Base-by-base conservation (phyloP, 768 basidiomycete species). In the Astraeus odoratus region DNA sequence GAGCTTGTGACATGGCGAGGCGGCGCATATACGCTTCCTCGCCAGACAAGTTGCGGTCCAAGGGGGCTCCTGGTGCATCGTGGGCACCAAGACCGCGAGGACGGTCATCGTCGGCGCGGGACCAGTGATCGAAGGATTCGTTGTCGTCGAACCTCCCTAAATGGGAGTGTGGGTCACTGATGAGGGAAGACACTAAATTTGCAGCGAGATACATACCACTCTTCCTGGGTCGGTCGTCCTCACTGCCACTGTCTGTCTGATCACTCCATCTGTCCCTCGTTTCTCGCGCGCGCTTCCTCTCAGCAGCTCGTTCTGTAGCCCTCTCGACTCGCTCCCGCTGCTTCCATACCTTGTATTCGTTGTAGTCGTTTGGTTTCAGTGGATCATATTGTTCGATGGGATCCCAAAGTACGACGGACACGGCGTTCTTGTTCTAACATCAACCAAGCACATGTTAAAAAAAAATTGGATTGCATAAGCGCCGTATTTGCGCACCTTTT, bases 11-110 rank as follows among this genome's bases (percentile, higher is more conserved):
- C 74, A 90, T 70, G 7, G 86, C 83, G 15, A 88, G 70, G 19
- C 88, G 80, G 24, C 85, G 81, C 55, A 81, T 79, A 58, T 82
- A 91, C 4, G 85, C 87, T 55, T 88, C 88, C 42, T 90, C 87
- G 8, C 87, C 88, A 1, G 83, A 80, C 50, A 86, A 63, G 27
- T 63, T 67, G 22, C 67, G 66, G 34, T 76, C 72, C 3, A 76
- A 58, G 5, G 66, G 51, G 3, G 64, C 64, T n/a, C 73, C 60
- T 2, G 73, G 37, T 7, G 38, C n/a, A 18, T 56, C 43, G 10
- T 34, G 19, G 27, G 38, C 57, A 25, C 57, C 57, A 33, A 52
- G 49, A 22, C 53, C 57, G 40, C 59, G 63, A 29, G 62, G 56
- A 20, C 51, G 59, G 13, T 75, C 72, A 29, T 76, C 75, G 30